Base-by-base conservation (phyloP, 495 filamentous ascomycete species). In the Talaromyces wortmannii region DNA sequence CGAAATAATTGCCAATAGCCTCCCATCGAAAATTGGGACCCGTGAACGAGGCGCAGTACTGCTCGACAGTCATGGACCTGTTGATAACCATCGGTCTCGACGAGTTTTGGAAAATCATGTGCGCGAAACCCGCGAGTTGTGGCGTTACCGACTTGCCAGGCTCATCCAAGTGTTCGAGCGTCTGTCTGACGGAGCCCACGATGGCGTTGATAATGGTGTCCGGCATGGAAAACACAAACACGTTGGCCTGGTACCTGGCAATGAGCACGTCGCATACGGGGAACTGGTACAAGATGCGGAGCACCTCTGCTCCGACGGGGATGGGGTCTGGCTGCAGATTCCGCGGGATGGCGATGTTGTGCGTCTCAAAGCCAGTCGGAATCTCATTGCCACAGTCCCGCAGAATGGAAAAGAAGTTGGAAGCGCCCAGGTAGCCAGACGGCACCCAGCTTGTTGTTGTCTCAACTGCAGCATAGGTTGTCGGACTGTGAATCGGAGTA, bases 11-110 rank as follows among this genome's bases (percentile, higher is more conserved):
- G 0, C 77, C 83, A 3, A 84, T 57, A 6, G 78, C 63, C 63
- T 86, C 83, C 82, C 83, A 87, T 7, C 83, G 77, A 18, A 82
- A 62, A 44, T 76, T 74, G 12, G 61, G 58, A 0, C 79, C 83
- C 0, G 75, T 78, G 33, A 80, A 81, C 5, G 61, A 70, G 10
- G 45, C 65, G 50, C 59, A 72, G 56, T 63, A 76, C 48, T 68
- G 74, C 31, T 61, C 50, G 6, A 66, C 54, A 1, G 65, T 68
- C 68, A 71, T 71, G 0, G 61, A 55, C 15, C 49, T 48, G 46
- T 70, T 59, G 0, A 59, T 59, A 2, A 42, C 49, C 59, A 74
- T 58, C 6, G 63, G 59, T 3, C 61, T 55, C 0, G 68, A 67
- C 10, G 71, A 64, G 46, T 67, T 68, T 29, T 66, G 66, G 29